Evolutionary conservation across 1,139 yeast species (phyloP), one percentile per base, ranked within the genome.

Genomic region (Saccharomycopsis hybrid): DNA sequence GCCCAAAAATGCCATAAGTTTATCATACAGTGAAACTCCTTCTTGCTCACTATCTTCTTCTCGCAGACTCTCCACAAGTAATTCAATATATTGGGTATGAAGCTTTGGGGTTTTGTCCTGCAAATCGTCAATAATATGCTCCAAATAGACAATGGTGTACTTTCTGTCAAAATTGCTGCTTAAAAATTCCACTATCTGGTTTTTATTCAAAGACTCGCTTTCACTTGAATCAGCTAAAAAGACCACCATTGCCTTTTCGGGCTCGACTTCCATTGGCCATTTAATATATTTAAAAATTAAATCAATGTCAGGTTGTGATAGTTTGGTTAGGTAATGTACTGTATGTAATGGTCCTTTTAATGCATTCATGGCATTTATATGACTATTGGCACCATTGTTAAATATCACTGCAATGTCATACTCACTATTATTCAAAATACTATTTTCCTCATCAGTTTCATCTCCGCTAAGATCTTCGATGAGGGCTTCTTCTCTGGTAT

Each of bases 221-320:
- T 80, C 82, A 11, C 76, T 73, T 0, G 84, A 69, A 51, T 83
- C 85, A 54, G 78, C 82, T 72, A 87, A 72, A 57, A 90, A 90
- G 0, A 90, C 70, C 5, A 72, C 68, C 33, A 71, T 65, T 3
- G 77, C 79, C 52, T 69, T 67, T 2, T 63, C 60, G 1, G 67
- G 64, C 41, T 73, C 69, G 5, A 68, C 65, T 7, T 63, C 57
- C 32, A 85, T 65, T 0, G 86, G 73, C 79, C 83, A 78, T 37
- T 68, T 62, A 0, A 86, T 67, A 62, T 73, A 85, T 54, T 80
- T 69, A 47, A 87, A 74, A 1, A 88, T 73, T 18, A 85, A 62
- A 31, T 73, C 76, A 31, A 85, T 58, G 38, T 79, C 58, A 0
- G 70, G 68, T 54, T 76, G 71, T 4, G 76, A 72, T 33, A 88